Evolutionary conservation across 2,329 filamentous ascomycete species (phyloP), one percentile per base, ranked within the genome.

Genomic region (Cladosporium cucumerinum): DNA sequence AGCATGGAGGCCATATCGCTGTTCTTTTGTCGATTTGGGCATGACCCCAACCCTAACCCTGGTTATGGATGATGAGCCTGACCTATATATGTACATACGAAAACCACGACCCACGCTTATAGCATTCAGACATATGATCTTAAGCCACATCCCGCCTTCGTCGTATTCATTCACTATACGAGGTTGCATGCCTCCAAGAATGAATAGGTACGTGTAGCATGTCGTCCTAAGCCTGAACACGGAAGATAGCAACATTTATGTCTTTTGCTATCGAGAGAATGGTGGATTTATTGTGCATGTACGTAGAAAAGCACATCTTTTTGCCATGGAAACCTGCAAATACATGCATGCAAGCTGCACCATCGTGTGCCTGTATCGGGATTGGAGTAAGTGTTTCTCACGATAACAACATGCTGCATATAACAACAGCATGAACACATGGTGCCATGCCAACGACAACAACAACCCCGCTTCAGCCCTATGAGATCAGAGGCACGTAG

Each of bases 381-480:
- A 1, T 23, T 21, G 6, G 3, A 46, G 39, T 43, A 18, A 5
- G 8, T 43, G 5, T 46, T 12, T 46, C 36, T 5, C n/a, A 46
- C 39, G n/a, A 46, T 21, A 46, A 8, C n/a, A 46, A 46, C 8
- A 46, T 46, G 39, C 39, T n/a, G 39, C 39, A 46, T 21, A 46
- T 46, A 46, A 46, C 39, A 46, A 46, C 39, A n/a, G 18, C 36
- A 10, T n/a, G 18, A 43, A 43, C 36, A 10, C 36, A 23, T 12
- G 8, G 39, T 46, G n/a, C 39, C 39, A 21, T 46, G 39, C 48
- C 48, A 51, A 25, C 51, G 8, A 25, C 25, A 21, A 32, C 7
- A 54, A 54, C 25, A 28, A 54, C 26, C 51, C 51, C 51, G 30
- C 51, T 54, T 54, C 26, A 32, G 51, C 25, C 51, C 18, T n/a